phyloP scores from a whole-genome alignment of 2,329 filamentous ascomycete species.

The Thielaviopsis cerberus region DNA sequence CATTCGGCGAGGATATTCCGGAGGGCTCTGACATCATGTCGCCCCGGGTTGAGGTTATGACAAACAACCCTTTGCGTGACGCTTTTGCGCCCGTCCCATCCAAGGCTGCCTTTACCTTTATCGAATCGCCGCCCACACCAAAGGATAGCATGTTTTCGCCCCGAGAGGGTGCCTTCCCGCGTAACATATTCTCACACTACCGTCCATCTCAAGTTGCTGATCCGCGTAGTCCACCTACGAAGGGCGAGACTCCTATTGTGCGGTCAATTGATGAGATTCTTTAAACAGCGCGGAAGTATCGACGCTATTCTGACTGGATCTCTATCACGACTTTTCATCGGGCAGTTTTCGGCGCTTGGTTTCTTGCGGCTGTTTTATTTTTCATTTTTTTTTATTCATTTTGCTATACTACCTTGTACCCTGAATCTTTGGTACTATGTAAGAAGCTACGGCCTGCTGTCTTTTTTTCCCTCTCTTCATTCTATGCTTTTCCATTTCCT shows the following conservation, averaged over 20 bases:
- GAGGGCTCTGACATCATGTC: slow-evolving; percentile 45
- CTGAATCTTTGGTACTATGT: no score
- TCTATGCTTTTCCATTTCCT: not conserved
- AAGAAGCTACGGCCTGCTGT: no score
- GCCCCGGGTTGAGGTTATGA: slow-evolving; percentile 55
- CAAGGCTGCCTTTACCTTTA: slow-evolving; percentile 31
- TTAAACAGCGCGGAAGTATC: slow-evolving; percentile 22
- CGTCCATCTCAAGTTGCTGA: slow-evolving; percentile 37
- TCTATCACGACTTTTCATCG: not conserved
- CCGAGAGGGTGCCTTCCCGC: slow-evolving; percentile 31
- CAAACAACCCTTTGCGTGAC: slow-evolving; percentile 43
- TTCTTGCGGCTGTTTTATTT: not conserved
- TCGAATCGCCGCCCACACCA: slow-evolving; percentile 33
- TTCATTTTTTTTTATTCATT: not conserved
- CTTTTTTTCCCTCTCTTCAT: no score
- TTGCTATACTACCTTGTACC: not conserved
- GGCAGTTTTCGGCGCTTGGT: not conserved
- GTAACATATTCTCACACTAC: slow-evolving; percentile 32
- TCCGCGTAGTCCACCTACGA: slow-evolving; percentile 56
- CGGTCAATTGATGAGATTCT: slow-evolving; percentile 63
- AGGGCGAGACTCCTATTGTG: slow-evolving; percentile 55
- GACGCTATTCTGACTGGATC: not conserved
- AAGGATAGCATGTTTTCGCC: slow-evolving; percentile 36
- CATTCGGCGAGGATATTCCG: slow-evolving; percentile 15
- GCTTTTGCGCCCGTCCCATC: not conserved